A percentile compares a stretch with the other conserved stretches of the same genome.
Evolutionary conservation across 2,329 filamentous ascomycete genomes (phyloP).

Genomic region (Dissoconium aciculare): DNA sequence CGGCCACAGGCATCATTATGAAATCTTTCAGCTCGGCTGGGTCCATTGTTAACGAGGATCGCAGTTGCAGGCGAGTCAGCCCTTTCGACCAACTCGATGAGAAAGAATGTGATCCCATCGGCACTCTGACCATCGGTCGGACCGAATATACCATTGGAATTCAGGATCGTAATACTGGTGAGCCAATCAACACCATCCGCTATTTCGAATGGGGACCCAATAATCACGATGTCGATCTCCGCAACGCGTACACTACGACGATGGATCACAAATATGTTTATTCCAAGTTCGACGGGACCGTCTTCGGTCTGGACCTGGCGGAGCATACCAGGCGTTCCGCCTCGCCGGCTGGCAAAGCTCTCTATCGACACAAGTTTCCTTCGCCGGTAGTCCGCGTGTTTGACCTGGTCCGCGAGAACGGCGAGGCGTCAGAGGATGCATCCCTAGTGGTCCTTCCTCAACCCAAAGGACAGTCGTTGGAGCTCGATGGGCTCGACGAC

Average conservation of each 20-base stretch:
- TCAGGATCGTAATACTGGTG: slow-evolving; percentile 55
- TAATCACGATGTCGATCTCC: slow-evolving; percentile 74
- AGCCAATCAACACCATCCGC: slow-evolving; percentile 71
- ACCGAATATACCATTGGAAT: slow-evolving; percentile 86
- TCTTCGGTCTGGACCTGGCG: slow-evolving; percentile 60
- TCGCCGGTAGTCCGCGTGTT: slow-evolving; percentile 21
- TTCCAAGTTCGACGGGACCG: slow-evolving; percentile 66
- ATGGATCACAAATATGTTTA: slow-evolving; percentile 84
- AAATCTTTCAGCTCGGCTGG: slow-evolving; percentile 71
- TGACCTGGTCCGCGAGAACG: slow-evolving; percentile 38
- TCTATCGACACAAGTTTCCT: slow-evolving; percentile 21
- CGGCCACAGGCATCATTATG: slow-evolving; percentile 64
- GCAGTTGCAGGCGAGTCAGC: slow-evolving; percentile 60
- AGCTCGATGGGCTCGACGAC: slow-evolving; percentile 17
- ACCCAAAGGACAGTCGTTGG: slow-evolving; percentile 45
- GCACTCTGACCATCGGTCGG: slow-evolving; percentile 68
- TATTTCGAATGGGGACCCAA: slow-evolving; percentile 95
- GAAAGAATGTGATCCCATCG: slow-evolving; percentile 59
- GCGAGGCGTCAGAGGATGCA: slow-evolving; percentile 43
- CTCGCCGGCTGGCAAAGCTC: slow-evolving; percentile 9
- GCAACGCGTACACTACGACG: slow-evolving; percentile 63
- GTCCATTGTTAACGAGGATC: slow-evolving; percentile 48
- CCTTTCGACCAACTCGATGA: slow-evolving; percentile 41
- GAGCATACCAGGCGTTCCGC: not conserved
- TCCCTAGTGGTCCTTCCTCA: slow-evolving; percentile 78